phyloP scores from a whole-genome alignment of 176 grass and related monocot genomes.

The Carex kokanica region DNA sequence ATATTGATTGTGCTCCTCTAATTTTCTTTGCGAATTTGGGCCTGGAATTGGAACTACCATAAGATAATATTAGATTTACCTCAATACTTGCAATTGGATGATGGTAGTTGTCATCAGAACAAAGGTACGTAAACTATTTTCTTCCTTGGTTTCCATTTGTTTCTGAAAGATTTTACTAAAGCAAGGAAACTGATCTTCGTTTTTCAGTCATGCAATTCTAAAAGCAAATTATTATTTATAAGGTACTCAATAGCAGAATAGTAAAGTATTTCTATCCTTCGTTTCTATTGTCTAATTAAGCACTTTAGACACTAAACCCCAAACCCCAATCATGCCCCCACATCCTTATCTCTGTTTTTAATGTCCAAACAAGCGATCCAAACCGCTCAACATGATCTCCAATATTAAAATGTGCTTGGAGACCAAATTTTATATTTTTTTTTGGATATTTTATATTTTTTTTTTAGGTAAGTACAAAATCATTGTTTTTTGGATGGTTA shows the following conservation, averaged over 20 bases:
- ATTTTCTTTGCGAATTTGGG: slow-evolving; percentile 18
- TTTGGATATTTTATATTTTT: too few species aligned
- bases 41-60: slow-evolving; percentile 28
- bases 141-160: neutral
- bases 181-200: neutral
- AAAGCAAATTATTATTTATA: neutral
- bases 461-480: too few species aligned
- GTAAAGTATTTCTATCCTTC: too few species aligned
- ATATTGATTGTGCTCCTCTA: neutral
- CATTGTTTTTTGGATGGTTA: too few species aligned
- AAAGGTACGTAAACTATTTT: slow-evolving; percentile 6
- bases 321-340: too few species aligned
- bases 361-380: too few species aligned
- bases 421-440: too few species aligned
- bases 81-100: slow-evolving; percentile 33
- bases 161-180: neutral
- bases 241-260: neutral
- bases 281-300: too few species aligned
- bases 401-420: too few species aligned
- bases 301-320: too few species aligned
- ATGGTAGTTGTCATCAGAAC: slow-evolving; percentile 28
- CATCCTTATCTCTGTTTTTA: too few species aligned
- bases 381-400: too few species aligned
- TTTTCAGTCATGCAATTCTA: neutral
- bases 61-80: slow-evolving; percentile 23